A percentile compares a stretch with the other conserved stretches of the same genome.
These are phyloP conservation scores for Eimeria praecox DNA, from an alignment of 169 alveolate species.

Conservation along the genomic window DNA sequence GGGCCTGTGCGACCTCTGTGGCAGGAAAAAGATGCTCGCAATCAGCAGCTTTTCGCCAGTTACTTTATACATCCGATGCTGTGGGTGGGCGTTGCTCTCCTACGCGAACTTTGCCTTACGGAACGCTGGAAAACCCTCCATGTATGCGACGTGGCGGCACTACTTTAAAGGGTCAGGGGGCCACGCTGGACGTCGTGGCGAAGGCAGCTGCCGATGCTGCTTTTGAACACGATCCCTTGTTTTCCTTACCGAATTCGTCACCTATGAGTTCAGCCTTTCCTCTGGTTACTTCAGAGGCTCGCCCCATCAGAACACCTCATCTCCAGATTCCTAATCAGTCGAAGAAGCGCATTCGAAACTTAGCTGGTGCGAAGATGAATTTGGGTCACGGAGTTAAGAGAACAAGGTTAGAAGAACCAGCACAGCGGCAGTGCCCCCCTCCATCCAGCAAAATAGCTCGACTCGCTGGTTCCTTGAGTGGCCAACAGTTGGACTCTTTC, in stretches of 20 bases:
- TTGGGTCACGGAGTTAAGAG: background rate
- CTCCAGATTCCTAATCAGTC: background rate
- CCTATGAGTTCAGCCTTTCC: background rate
- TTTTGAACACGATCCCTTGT: slow-evolving; percentile 15
- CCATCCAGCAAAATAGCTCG: background rate
- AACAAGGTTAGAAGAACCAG: background rate
- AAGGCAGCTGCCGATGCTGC: slow-evolving; percentile 55
- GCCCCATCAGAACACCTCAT: background rate
- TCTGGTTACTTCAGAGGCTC: background rate
- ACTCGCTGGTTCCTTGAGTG: background rate
- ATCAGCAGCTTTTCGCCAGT: slow-evolving; percentile 60
- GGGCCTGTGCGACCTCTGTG: background rate
- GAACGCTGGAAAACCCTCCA: background rate
- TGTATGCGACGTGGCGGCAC: too few species aligned
- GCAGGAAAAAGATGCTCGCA: slow-evolving; percentile 67
- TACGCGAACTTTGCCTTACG: background rate
- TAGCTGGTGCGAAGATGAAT: background rate
- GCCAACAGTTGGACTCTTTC: background rate
- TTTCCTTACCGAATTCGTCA: background rate
- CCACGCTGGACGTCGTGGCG: slow-evolving; percentile 2
- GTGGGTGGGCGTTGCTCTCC: slow-evolving; percentile 11
- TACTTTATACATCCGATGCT: background rate
- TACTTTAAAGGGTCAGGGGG: background rate
- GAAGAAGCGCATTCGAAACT: background rate
- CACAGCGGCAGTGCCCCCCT: background rate